Evolutionary conservation across 129 eudicot genomes (phyloP), one percentile per base, ranked within the genome.

Genomic region (Escallonia herrerae): DNA sequence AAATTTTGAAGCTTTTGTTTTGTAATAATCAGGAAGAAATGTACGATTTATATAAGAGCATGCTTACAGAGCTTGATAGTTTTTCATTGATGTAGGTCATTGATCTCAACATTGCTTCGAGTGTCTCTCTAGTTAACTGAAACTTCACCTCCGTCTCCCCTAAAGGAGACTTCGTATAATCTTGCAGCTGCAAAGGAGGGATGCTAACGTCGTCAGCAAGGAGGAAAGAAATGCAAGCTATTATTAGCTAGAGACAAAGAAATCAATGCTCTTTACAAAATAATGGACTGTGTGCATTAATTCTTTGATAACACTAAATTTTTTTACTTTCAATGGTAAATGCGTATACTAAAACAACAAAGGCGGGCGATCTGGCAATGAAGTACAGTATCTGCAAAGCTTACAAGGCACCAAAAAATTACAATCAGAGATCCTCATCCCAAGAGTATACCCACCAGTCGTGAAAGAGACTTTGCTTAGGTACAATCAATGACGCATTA

Each of bases 131-230:
- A 53, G 68, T 74, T 51, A 74, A 68, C 68, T 60, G 78, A 74
- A 74, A 74, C 73, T 74, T 74, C 50, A 74, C 73, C 39, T 74
- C 78, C 40, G 56, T 60, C 58, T 74, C 78, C 37, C 56, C 59
- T 37, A 15, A 46, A 60, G 78, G 62, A 51, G 68, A 74, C 53
- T 66, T 66, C 63, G 63, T 60, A 67, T 58, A 44, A 69, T 74
- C 78, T 52, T 74, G 78, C 73, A 74, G 42, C 78, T 74, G 54
- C 43, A 59, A 66, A 43, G 41, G 13, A 15, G 58, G 5, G 43
- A 10, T 10, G n/a, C 9, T 2, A 40, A n/a, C 6, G 6, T 9
- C 13, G 15, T 11, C 14, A 11, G 14, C 14, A 14, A 53, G 14
- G 58, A 53, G 33, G 58, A 53, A 53, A 53, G 58, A 9, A 53